These are phyloP conservation scores for Psilocybe sp. DNA, from an alignment of 768 basidiomycete genomes.

Conservation along the genomic window DNA sequence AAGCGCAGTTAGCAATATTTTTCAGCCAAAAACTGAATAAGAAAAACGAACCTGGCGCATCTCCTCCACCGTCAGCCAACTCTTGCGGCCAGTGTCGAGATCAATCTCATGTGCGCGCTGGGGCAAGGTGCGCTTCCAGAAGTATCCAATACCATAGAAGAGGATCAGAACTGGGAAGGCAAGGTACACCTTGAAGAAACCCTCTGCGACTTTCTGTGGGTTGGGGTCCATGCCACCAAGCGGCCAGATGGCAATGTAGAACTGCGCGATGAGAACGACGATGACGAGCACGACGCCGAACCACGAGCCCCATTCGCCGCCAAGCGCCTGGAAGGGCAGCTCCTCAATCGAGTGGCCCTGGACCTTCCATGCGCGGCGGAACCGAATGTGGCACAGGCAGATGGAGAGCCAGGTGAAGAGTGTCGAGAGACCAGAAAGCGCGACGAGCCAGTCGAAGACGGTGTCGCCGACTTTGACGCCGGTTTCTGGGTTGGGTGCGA, in stretches of 20 bases:
- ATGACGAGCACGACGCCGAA: slow-evolving; percentile 38
- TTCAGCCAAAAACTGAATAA: background rate
- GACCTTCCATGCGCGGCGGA: slow-evolving; percentile 39
- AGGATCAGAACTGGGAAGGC: slow-evolving; percentile 37
- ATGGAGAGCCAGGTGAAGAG: slow-evolving; percentile 45
- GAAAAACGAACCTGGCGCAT: slow-evolving; percentile 34
- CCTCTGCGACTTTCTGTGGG: slow-evolving; percentile 25
- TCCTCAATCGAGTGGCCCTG: slow-evolving; percentile 45
- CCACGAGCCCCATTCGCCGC: slow-evolving; percentile 44
- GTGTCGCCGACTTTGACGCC: no score
- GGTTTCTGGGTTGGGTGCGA: slow-evolving; percentile 2
- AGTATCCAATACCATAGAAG: slow-evolving; percentile 34
- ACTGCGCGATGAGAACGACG: slow-evolving; percentile 42
- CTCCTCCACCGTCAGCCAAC: slow-evolving; percentile 43
- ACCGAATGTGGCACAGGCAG: slow-evolving; percentile 47
- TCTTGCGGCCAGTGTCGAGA: slow-evolving; percentile 44
- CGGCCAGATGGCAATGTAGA: slow-evolving; percentile 43
- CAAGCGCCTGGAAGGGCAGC: slow-evolving; percentile 41
- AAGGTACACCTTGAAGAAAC: slow-evolving; percentile 43
- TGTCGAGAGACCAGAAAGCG: slow-evolving; percentile 44
- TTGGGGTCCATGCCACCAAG: slow-evolving; percentile 31
- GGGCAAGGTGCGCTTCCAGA: slow-evolving; percentile 40
- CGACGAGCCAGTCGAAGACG: slow-evolving; percentile 32
- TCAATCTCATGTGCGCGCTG: slow-evolving; percentile 36
- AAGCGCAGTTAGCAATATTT: background rate